Conservation (phyloP, 305 asterid species). For the Galium porrigens region DNA sequence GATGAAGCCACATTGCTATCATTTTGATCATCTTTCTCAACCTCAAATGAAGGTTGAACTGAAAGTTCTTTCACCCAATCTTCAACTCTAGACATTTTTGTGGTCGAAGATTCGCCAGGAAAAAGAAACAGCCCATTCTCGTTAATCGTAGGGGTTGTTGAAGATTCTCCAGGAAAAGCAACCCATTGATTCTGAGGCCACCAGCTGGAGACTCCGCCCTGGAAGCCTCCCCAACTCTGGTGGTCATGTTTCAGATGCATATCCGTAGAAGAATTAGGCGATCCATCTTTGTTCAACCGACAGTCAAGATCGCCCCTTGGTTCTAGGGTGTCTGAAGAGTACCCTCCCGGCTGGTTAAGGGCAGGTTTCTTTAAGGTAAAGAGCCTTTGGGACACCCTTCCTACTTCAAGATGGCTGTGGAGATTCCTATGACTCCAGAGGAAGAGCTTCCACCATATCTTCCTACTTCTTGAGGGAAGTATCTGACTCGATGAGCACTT, state of each 20-base stretch:
- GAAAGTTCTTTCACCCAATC: conserved; percentile 58
- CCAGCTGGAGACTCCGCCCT: conserved; percentile 44
- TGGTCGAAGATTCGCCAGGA: conserved; percentile 35
- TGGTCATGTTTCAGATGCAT: conserved; percentile 19
- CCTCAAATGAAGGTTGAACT: conserved; percentile 27
- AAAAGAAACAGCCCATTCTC: conserved; percentile 65
- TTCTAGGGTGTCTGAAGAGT: conserved; percentile 39
- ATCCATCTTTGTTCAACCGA: conserved; percentile 14
- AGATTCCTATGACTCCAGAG: conserved; percentile 75
- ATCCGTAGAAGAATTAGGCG: conserved; percentile 21
- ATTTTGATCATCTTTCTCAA: conserved; percentile 22
- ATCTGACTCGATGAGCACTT: conserved; percentile 69
- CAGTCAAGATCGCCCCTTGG: conserved; percentile 19
- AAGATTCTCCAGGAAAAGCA: conserved; percentile 49
- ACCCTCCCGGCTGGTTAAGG: conserved; percentile 35
- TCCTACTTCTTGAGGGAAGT: conserved; percentile 59
- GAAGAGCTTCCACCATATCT: conserved; percentile 63
- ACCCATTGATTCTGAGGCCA: conserved; percentile 84
- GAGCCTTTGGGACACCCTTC: conserved; percentile 13
- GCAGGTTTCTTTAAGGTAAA: conserved; percentile 17
- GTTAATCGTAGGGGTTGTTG: conserved; percentile 37
- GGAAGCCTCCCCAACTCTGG: conserved; percentile 35
- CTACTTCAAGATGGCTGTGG: conserved; percentile 15
- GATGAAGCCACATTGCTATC: conserved; percentile 31
- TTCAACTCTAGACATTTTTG: conserved; percentile 42